phyloP scores from a whole-genome alignment of 768 basidiomycete genomes.

The Lentinus brumalis region DNA sequence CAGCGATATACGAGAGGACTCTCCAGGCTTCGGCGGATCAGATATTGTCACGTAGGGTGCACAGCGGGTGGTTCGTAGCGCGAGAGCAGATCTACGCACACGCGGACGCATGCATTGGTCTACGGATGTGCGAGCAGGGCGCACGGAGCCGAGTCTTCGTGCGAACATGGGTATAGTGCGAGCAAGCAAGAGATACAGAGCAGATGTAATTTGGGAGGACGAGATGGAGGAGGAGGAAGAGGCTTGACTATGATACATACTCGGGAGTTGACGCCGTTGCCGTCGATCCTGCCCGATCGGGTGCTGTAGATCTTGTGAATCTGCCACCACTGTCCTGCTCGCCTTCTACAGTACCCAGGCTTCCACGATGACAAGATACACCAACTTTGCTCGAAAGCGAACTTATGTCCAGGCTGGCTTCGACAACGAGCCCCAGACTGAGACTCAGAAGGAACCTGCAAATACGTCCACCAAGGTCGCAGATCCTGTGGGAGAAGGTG shows the following conservation, averaged over 20 bases:
- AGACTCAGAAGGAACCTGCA: constrained; percentile 21
- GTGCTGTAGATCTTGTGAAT: neutral
- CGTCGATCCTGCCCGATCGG: too few species aligned
- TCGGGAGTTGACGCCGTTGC: too few species aligned
- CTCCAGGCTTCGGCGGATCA: constrained; percentile 1
- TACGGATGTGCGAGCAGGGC: neutral
- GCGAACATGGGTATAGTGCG: constrained; percentile 2
- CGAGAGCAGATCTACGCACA: constrained; percentile 1
- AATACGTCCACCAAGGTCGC: neutral
- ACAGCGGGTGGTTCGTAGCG: neutral
- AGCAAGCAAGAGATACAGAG: neutral
- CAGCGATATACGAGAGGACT: constrained; percentile 3
- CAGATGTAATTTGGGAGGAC: too few species aligned
- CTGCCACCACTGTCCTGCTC: neutral
- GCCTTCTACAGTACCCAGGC: neutral
- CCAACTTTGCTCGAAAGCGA: constrained; percentile 74
- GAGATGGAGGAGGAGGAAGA: too few species aligned
- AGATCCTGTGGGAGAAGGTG: constrained; percentile 13
- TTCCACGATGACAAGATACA: constrained; percentile 66
- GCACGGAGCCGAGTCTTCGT: constrained; percentile 8
- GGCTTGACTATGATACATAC: too few species aligned
- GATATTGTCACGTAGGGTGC: constrained; percentile 17
- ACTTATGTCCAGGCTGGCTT: constrained; percentile 71
- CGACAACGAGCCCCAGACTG: constrained; percentile 24
- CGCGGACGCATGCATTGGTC: constrained; percentile 3